These are phyloP conservation scores for Geosmithia flava DNA, from an alignment of 2,329 filamentous ascomycete genomes.

Conservation along the genomic window DNA sequence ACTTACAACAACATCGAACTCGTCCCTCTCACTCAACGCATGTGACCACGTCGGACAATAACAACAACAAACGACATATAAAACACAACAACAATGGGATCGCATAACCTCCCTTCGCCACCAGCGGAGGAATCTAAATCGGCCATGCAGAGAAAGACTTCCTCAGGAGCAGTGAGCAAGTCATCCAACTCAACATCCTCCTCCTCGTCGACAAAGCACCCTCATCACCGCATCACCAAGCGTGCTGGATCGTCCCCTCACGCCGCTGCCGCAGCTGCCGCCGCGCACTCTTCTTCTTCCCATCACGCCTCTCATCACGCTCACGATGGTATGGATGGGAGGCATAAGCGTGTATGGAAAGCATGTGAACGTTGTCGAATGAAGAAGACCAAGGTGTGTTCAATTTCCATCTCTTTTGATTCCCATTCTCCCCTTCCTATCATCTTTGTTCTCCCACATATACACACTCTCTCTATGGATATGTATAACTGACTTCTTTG, in stretches of 20 bases:
- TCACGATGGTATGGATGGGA: constrained; percentile 31
- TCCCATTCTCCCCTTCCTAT: neutral
- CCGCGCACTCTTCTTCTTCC: constrained; percentile 10
- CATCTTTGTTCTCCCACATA: too few relatives aligned
- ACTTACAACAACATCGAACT: too few relatives aligned
- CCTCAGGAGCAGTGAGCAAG: constrained; percentile 10
- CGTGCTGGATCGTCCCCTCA: constrained; percentile 21
- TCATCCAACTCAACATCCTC: constrained; percentile 11
- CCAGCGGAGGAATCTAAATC: constrained; percentile 34
- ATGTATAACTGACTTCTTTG: too few relatives aligned
- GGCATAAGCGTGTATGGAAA: constrained; percentile 55
- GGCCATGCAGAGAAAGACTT: constrained; percentile 19
- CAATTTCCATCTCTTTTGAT: too few relatives aligned
- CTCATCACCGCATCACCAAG: constrained; percentile 36
- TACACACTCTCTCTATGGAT: too few relatives aligned
- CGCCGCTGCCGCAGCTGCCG: constrained; percentile 17
- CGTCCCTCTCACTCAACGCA: too few relatives aligned
- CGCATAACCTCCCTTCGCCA: constrained; percentile 35
- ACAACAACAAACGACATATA: too few relatives aligned
- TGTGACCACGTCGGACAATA: too few relatives aligned
- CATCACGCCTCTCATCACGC: constrained; percentile 20
- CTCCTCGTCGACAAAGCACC: constrained; percentile 6
- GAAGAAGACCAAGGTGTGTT: constrained; percentile 55
- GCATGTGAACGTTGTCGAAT: constrained; percentile 54
- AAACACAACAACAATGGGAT: constrained; percentile 29